Base-by-base conservation (phyloP, 1,139 yeast species). In the Suhomyces yuchorum region DNA sequence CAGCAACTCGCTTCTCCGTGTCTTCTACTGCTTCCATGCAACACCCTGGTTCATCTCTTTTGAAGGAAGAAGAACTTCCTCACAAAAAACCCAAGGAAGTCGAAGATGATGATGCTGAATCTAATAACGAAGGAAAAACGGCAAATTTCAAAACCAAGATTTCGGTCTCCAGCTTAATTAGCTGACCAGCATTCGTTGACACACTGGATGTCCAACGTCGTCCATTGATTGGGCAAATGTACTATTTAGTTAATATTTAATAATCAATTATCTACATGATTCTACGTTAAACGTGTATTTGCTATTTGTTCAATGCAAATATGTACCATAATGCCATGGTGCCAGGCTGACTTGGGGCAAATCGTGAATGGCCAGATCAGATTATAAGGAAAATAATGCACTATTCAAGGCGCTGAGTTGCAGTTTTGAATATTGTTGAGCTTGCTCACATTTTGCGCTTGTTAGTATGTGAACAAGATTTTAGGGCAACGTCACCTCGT, bases 101-200 rank as follows among this genome's bases (percentile, higher is more conserved):
- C 18, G 49, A 39, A 24, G 45, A 43, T 14, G 42, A 45, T 36
- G 42, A 43, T 9, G 26, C 43, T 20, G 37, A 35, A 8, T 41
- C 42, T 11, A 30, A 19, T n/a, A 12, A 19, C 36, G 42, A 39
- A 33, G 42, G 34, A 28, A 39, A 39, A 22, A 28, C 20, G 35
- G 42, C 42, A 19, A 30, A 19, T 22, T 26, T 39, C 37, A 56
- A 57, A 49, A 57, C 63, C 32, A 61, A 60, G 54, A 61, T 61
- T 14, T 59, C 65, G n/a, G 64, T 61, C n/a, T 53, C 66, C 12
- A 66, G 68, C 47, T 57, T 66, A 40, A 63, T 66, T 42, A 69
- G 66, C 46, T 46, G 43, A 42, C 23, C 40, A 34, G 48, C 44
- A 38, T 36, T 38, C 48, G 48, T 42, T 46, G 48, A 46, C 48